Evolutionary conservation across 495 filamentous ascomycete species (phyloP).

Genomic region (Neurospora sp.): DNA sequence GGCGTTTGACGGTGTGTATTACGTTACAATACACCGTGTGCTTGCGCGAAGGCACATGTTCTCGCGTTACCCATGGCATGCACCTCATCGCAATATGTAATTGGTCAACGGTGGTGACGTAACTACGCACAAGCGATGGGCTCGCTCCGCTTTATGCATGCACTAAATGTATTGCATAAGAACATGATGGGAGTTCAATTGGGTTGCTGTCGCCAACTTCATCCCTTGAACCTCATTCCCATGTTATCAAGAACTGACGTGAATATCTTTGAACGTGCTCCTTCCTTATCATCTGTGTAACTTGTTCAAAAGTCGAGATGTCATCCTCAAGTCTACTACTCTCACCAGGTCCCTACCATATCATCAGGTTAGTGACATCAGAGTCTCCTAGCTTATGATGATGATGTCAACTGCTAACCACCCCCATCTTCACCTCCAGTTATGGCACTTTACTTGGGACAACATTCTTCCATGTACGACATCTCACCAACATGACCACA

Average conservation of each 20-base stretch:
- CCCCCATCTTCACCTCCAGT: constrained; percentile 27
- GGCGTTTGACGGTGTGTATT: background rate
- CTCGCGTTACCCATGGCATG: constrained; percentile 8
- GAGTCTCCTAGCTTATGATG: background rate
- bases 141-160: background rate
- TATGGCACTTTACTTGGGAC: constrained; percentile 74
- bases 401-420: background rate
- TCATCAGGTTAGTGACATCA: constrained; percentile 50
- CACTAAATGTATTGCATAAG: background rate
- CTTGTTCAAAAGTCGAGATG: background rate
- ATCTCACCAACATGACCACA: background rate
- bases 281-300: background rate
- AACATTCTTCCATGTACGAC: constrained; percentile 63
- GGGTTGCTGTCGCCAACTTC: background rate
- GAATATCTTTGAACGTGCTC: background rate
- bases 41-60: constrained; percentile 21
- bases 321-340: constrained; percentile 32
- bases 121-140: background rate
- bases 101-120: background rate
- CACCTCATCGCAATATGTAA: background rate
- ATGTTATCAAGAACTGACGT: background rate
- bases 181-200: background rate
- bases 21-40: background rate
- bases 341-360: constrained; percentile 64
- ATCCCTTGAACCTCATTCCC: background rate